phyloP scores from a whole-genome alignment of 352 stramenopile species.

The Globisporangium iwayamae region DNA sequence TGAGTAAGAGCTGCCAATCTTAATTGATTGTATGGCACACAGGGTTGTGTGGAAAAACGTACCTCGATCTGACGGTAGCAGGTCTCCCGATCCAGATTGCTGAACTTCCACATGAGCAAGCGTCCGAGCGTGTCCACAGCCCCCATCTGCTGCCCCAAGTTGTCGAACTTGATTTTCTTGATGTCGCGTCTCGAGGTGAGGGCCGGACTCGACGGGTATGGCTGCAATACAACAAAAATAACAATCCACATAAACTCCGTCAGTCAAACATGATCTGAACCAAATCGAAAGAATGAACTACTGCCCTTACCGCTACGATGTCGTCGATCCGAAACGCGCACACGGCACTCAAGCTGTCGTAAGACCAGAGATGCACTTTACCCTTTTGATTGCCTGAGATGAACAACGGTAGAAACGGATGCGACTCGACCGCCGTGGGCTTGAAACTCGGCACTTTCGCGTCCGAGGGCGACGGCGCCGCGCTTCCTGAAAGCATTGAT shows the following conservation, averaged over 20 bases:
- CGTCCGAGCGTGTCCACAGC: conserved; percentile 65
- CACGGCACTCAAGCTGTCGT: conserved; percentile 70
- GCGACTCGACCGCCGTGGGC: conserved; percentile 64
- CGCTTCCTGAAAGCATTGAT: conserved; percentile 14
- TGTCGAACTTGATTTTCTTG: conserved; percentile 80
- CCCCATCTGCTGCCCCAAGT: conserved; percentile 78
- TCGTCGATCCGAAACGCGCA: conserved; percentile 69
- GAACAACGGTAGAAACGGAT: conserved; percentile 78
- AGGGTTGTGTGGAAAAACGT: background rate
- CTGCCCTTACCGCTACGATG: conserved; percentile 40
- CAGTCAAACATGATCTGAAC: background rate
- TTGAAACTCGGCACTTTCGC: conserved; percentile 68
- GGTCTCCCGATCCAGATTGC: conserved; percentile 52
- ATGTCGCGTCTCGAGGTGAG: conserved; percentile 56
- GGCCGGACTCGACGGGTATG: conserved; percentile 55
- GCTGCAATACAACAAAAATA: conserved; percentile 22
- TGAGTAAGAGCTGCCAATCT: background rate
- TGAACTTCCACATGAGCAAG: conserved; percentile 83
- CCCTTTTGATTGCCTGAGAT: conserved; percentile 81
- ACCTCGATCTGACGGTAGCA: conserved; percentile 74
- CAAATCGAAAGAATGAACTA: background rate
- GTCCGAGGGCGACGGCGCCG: conserved; percentile 21
- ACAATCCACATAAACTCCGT: background rate
- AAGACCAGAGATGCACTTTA: conserved; percentile 80
- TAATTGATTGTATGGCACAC: background rate